Percentiles rank a stretch among this genome's conserved stretches.
Evolutionary conservation across 2,329 filamentous ascomycete genomes (phyloP).

Genomic region (Scleromitrula shiraiana): DNA sequence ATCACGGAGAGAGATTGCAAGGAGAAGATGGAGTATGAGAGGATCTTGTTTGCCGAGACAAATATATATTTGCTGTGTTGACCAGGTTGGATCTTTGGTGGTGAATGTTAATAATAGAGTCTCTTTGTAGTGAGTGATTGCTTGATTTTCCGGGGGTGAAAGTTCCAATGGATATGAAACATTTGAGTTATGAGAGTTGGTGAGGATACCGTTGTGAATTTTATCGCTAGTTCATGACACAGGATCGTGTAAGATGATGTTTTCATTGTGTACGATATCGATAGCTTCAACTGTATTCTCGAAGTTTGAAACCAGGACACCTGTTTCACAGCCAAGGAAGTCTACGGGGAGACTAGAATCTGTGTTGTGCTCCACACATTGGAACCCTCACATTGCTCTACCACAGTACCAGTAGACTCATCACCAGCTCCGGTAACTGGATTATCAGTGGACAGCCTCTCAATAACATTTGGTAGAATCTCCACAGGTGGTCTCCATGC

Average conservation of each 20-base stretch:
- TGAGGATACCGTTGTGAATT: background rate
- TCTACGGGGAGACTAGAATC: too few relatives aligned
- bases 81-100: background rate
- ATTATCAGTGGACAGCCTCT: background rate
- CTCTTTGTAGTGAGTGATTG: background rate
- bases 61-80: constrained; percentile 1
- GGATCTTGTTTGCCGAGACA: constrained; percentile 3
- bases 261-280: too few relatives aligned
- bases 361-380: too few relatives aligned
- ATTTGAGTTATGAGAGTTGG: background rate
- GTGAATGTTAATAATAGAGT: background rate
- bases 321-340: too few relatives aligned
- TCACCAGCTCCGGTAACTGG: background rate
- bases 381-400: background rate
- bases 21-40: constrained; percentile 1
- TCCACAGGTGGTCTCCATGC: background rate
- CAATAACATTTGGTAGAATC: background rate
- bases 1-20: constrained; percentile 2
- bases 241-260: too few relatives aligned
- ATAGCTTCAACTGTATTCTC: too few relatives aligned
- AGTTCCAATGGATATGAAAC: background rate
- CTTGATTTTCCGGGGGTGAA: background rate
- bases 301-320: too few relatives aligned
- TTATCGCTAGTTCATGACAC: background rate
- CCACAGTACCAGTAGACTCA: background rate